Evolutionary conservation across 2,329 filamentous ascomycete species (phyloP).

Genomic region (Beauveria asiatica): DNA sequence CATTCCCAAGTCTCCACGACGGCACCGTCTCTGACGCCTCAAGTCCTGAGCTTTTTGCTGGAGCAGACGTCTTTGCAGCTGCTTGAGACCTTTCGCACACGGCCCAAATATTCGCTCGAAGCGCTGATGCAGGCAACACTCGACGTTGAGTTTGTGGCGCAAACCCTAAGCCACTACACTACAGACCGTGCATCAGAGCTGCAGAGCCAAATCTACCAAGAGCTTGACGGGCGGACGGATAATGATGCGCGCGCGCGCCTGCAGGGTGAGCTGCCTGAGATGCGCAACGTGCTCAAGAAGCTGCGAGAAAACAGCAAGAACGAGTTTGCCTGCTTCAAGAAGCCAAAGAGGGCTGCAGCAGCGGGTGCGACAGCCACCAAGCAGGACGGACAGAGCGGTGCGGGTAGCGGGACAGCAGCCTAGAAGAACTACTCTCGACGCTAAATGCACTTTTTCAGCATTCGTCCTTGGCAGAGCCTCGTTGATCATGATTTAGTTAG

Average conservation of each 20-base stretch:
- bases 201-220: conserved; percentile 86
- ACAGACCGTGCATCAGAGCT: conserved; percentile 72
- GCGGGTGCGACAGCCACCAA: background rate
- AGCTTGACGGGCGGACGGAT: conserved; percentile 81
- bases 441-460: background rate
- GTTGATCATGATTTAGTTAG: background rate
- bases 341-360: conserved; percentile 40
- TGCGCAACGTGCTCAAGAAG: conserved; percentile 79
- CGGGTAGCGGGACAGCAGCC: conserved; percentile 15
- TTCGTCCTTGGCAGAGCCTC: background rate
- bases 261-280: conserved; percentile 81
- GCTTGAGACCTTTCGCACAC: conserved; percentile 67
- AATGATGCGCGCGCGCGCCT: conserved; percentile 72
- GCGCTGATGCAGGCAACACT: conserved; percentile 94
- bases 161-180: conserved; percentile 84
- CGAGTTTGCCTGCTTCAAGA: conserved; percentile 81
- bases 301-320: conserved; percentile 73
- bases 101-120: conserved; percentile 62
- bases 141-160: conserved; percentile 92
- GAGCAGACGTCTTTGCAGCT: conserved; percentile 73
- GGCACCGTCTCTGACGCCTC: conserved; percentile 63
- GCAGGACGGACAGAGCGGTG: conserved; percentile 8
- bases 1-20: conserved; percentile 85
- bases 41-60: conserved; percentile 79
- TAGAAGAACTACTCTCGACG: conserved; percentile 15